phyloP scores from a whole-genome alignment of 176 grass and related monocot genomes.

The Thinopyrum elongatum region DNA sequence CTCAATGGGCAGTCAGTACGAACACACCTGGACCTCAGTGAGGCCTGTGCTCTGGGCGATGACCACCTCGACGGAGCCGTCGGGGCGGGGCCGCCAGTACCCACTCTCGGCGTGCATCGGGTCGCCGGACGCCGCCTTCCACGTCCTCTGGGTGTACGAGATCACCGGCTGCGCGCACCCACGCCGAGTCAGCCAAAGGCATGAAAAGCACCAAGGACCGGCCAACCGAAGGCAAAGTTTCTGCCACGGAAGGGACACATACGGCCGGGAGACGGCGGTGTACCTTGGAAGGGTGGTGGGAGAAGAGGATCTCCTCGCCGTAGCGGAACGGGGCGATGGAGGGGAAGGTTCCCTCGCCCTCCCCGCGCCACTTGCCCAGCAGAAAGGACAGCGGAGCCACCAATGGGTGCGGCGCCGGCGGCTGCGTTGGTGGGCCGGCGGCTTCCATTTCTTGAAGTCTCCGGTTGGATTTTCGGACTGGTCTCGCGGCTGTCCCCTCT shows the following conservation, averaged over 20 bases:
- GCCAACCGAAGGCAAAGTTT: not conserved
- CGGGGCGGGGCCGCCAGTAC: slow-evolving; percentile 75
- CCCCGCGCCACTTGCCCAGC: slow-evolving; percentile 72
- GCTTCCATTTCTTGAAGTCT: slow-evolving; percentile 39
- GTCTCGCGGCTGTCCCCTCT: not conserved
- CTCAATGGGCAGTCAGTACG: not conserved
- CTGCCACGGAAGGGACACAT: not conserved
- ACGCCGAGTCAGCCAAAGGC: not conserved
- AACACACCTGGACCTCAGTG: slow-evolving; percentile 68
- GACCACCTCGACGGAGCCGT: slow-evolving; percentile 76
- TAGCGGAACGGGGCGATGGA: slow-evolving; percentile 86
- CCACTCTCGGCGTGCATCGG: slow-evolving; percentile 94
- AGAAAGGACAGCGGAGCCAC: slow-evolving; percentile 64
- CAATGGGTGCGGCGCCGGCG: slow-evolving; percentile 55
- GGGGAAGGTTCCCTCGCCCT: slow-evolving; percentile 79
- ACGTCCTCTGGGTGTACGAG: slow-evolving; percentile 83
- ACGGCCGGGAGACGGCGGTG: not conserved
- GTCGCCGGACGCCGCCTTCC: slow-evolving; percentile 71
- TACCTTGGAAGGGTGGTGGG: slow-evolving; percentile 88
- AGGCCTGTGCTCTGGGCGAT: slow-evolving; percentile 89
- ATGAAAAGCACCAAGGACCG: not conserved
- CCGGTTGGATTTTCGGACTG: slow-evolving; percentile 21
- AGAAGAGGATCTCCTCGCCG: slow-evolving; percentile 89
- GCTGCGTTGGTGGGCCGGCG: slow-evolving; percentile 17
- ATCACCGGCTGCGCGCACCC: slow-evolving; percentile 66